A percentile compares a stretch with the other conserved stretches of the same genome.
Conservation (phyloP, 2,329 filamentous ascomycete species). For the Colletotrichum godetiae region DNA sequence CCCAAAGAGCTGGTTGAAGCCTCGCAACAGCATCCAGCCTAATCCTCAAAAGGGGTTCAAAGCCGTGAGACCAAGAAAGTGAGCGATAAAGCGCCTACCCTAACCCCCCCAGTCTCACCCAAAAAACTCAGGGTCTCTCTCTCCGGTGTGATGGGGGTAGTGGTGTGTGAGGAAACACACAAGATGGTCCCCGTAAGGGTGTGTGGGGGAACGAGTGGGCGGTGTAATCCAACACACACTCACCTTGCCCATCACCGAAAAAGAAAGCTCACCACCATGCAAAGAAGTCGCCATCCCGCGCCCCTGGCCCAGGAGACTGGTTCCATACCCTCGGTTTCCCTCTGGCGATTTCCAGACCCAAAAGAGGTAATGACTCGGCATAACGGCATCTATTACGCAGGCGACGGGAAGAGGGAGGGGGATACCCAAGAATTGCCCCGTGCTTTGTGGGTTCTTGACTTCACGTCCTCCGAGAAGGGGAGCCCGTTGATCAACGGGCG, state of each 20-base stretch:
- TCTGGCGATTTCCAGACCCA: neutral
- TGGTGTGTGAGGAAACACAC: neutral
- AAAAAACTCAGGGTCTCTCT: neutral
- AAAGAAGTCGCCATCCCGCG: neutral
- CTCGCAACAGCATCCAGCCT: neutral
- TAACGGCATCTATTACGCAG: neutral
- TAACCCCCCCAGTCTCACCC: neutral
- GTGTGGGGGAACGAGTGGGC: neutral
- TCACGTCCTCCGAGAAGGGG: neutral
- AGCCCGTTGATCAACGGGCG: neutral
- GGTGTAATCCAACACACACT: neutral
- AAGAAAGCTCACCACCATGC: neutral
- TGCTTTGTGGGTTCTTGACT: neutral
- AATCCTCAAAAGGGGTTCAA: neutral
- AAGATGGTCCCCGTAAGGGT: neutral
- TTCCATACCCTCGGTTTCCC: neutral
- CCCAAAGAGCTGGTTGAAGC: neutral
- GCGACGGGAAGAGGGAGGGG: neutral
- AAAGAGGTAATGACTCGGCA: neutral
- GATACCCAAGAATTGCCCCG: neutral
- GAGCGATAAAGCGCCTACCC: neutral
- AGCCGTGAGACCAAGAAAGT: neutral
- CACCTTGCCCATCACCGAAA: neutral
- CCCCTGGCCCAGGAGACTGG: neutral
- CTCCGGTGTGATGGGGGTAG: neutral